Conservation (phyloP, 140 eudicot species). For the Oenanthe javanica region DNA sequence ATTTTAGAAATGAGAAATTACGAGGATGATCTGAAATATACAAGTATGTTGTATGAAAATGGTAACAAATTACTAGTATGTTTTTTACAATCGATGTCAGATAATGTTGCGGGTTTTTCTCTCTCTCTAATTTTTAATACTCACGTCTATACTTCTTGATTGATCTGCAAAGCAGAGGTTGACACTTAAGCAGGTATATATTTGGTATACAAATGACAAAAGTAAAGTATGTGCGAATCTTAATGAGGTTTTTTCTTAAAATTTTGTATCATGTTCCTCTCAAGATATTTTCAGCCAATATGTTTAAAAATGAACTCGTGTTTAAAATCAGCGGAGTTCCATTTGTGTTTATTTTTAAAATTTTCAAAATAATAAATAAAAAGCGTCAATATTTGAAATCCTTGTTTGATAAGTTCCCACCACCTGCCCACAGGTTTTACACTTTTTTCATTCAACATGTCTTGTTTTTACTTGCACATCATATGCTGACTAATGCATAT, state of each 20-base stretch:
- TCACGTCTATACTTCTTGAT: background rate
- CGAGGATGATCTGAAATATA: background rate
- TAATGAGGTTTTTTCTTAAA: too few species aligned
- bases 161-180: background rate
- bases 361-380: too few species aligned
- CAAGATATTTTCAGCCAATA: background rate
- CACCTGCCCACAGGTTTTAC: too few species aligned
- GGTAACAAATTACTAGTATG: background rate
- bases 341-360: too few species aligned
- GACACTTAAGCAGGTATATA: background rate
- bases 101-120: background rate
- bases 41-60: background rate
- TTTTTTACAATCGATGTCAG: background rate
- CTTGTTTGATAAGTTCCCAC: too few species aligned
- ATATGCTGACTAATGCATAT: too few species aligned
- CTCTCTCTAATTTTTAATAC: too few species aligned
- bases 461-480: too few species aligned
- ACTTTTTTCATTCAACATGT: too few species aligned
- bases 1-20: constrained; percentile 24
- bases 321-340: too few species aligned
- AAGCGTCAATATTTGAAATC: too few species aligned
- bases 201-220: background rate
- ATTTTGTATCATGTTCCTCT: background rate
- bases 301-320: background rate
- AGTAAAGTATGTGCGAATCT: background rate